These are phyloP conservation scores for Heteromeles arbutifolia DNA, from an alignment of 306 rosid genomes.

Conservation along the genomic window DNA sequence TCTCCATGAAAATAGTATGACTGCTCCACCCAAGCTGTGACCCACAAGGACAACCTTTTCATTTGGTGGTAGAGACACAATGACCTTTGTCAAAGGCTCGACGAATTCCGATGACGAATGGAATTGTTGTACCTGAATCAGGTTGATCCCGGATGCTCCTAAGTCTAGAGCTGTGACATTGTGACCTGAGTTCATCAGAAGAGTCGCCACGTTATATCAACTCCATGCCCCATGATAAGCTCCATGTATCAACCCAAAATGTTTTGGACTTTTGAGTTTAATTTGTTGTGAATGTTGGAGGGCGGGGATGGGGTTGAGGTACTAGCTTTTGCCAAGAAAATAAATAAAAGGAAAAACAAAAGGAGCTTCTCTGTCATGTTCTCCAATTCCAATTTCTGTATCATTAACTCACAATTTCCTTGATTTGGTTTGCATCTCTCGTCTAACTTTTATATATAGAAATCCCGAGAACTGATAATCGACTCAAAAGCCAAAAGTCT, in stretches of 20 bases:
- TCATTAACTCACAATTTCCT: too few species aligned
- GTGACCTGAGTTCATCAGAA: conserved; percentile 27
- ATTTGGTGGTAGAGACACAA: conserved; percentile 18
- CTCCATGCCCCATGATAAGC: conserved; percentile 46
- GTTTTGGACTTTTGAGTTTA: background rate
- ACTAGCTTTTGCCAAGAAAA: too few species aligned
- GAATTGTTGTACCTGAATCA: conserved; percentile 12
- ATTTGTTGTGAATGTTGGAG: too few species aligned
- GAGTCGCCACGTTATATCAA: conserved; percentile 31
- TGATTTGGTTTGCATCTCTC: too few species aligned
- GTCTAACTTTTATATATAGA: too few species aligned
- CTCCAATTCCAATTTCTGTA: too few species aligned
- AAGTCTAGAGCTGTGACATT: conserved; percentile 36
- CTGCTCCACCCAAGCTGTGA: conserved; percentile 35
- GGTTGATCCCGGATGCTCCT: conserved; percentile 42
- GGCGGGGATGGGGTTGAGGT: too few species aligned
- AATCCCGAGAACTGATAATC: too few species aligned
- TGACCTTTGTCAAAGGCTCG: conserved; percentile 33
- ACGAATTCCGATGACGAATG: conserved; percentile 21
- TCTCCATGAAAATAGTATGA: conserved; percentile 33
- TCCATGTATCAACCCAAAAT: conserved; percentile 41
- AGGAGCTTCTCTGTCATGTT: too few species aligned
- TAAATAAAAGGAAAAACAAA: too few species aligned
- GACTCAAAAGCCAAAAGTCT: too few species aligned
- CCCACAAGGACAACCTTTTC: conserved; percentile 40